Evolutionary conservation across 2,329 filamentous ascomycete genomes (phyloP).

Genomic region (Talaromyces sp.): DNA sequence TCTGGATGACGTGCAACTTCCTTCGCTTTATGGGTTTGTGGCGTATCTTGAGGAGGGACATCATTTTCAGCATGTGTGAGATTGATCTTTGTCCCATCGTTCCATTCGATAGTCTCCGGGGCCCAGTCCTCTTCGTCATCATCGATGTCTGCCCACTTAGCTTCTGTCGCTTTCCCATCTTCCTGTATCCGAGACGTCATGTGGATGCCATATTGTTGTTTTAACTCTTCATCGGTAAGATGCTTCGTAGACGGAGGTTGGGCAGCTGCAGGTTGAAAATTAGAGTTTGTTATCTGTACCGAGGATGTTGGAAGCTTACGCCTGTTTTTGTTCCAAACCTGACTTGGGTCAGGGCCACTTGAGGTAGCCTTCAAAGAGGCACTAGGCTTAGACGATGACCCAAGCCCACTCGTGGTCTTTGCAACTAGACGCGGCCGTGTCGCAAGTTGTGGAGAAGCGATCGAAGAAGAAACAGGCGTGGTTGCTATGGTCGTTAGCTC

Average conservation of each 20-base stretch:
- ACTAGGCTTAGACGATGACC: conserved; percentile 46
- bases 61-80: conserved; percentile 44
- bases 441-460: conserved; percentile 36
- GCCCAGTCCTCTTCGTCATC: conserved; percentile 67
- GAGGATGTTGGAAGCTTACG: conserved; percentile 37
- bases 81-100: conserved; percentile 63
- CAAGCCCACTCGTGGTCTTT: conserved; percentile 54
- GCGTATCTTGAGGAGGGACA: conserved; percentile 17
- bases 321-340: conserved; percentile 67
- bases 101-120: conserved; percentile 64
- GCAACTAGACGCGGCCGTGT: conserved; percentile 59
- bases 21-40: conserved; percentile 16
- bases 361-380: conserved; percentile 43
- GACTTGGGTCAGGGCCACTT: conserved; percentile 59
- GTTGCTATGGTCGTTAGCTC: conserved; percentile 22
- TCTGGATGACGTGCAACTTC: conserved; percentile 16
- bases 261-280: conserved; percentile 31
- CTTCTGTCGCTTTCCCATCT: conserved; percentile 58
- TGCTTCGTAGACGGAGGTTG: conserved; percentile 57
- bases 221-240: conserved; percentile 64
- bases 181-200: conserved; percentile 61
- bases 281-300: conserved; percentile 13
- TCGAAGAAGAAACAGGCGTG: conserved; percentile 33
- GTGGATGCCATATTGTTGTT: conserved; percentile 65
- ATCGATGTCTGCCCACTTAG: conserved; percentile 67